phyloP scores from a whole-genome alignment of 1,284 basidiomycete genomes.

The Leucoagaricus sp. region DNA sequence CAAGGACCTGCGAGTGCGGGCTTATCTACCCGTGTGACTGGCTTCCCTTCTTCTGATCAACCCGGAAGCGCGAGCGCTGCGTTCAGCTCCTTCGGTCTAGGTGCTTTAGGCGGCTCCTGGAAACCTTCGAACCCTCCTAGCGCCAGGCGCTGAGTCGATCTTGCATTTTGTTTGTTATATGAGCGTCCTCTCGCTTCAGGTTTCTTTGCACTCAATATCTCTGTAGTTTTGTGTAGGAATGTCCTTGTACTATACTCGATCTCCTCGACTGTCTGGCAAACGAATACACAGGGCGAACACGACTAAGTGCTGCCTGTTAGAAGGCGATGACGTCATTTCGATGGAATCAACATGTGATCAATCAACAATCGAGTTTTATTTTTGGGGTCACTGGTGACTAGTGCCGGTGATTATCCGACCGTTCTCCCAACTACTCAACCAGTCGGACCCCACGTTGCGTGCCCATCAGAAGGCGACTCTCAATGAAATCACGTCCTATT shows the following conservation, averaged over 20 bases:
- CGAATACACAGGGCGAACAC: not conserved
- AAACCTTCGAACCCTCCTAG: not conserved
- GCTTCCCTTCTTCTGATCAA: constrained; percentile 7
- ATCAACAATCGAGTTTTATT: too few species aligned
- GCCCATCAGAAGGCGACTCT: too few species aligned
- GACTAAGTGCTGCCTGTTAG: too few species aligned
- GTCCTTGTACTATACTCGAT: not conserved
- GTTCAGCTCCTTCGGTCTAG: constrained; percentile 7
- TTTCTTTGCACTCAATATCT: not conserved
- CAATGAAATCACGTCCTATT: too few species aligned
- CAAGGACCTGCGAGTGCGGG: constrained; percentile 16
- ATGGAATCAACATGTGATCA: too few species aligned
- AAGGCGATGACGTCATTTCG: not conserved
- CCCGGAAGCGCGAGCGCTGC: constrained; percentile 5
- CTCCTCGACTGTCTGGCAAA: not conserved
- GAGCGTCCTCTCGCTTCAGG: not conserved
- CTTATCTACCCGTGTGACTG: not conserved
- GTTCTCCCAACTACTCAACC: too few species aligned
- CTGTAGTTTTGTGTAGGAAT: not conserved
- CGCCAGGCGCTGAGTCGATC: constrained; percentile 5
- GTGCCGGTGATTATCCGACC: too few species aligned
- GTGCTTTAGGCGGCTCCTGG: constrained; percentile 1
- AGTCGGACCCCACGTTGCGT: too few species aligned
- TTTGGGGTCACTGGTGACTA: too few species aligned
- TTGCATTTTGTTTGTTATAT: not conserved